Evolutionary conservation across 345 rosid genomes (phyloP), one percentile per base, ranked within the genome.

Genomic region (Syzygium aromaticum): DNA sequence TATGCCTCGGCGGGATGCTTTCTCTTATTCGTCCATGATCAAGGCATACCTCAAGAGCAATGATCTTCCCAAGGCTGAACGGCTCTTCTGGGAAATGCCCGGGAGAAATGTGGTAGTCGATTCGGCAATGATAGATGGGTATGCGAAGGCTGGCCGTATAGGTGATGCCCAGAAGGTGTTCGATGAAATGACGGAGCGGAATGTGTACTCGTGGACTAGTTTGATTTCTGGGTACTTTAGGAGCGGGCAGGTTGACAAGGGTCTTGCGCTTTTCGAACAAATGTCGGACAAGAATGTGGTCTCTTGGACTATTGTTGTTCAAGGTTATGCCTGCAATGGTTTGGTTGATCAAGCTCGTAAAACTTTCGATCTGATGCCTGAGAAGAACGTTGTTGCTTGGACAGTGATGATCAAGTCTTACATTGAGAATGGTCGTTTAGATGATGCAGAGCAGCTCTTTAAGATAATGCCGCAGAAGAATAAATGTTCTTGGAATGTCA

Each of bases 251-350:
- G 87, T 91, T 85, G 90, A 89, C 40, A 90, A 89, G 84, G 95
- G 90, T 54, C 88, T 90, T 51, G 52, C 82, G 51, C 91, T 93
- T 54, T 92, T 94, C 52, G 89, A 90, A 53, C 88, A 73, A 64
- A 91, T 93, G 93, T 92, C 93, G 21, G 88, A 84, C 46, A 92
- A 78, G 86, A 92, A 91, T 64, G 89, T 86, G 61, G 88, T 93
- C 85, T 91, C 94, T 3, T 93, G 94, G 93, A 94, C 93, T 40
- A 89, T 92, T 2, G 84, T 90, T 43, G 87, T 94, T 85, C 59
- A 90, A 27, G 94, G 96, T 78, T 93, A 90, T 86, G 96, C 94
- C 33, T 88, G 87, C 57, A 92, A 91, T n/a, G 92, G 93, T 8
- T 88, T 88, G 63, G 91, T 92, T 8, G 90, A 89, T 85, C 86